Conservation (phyloP, 805 yeast species). For the Metschnikowia lochheadii region DNA sequence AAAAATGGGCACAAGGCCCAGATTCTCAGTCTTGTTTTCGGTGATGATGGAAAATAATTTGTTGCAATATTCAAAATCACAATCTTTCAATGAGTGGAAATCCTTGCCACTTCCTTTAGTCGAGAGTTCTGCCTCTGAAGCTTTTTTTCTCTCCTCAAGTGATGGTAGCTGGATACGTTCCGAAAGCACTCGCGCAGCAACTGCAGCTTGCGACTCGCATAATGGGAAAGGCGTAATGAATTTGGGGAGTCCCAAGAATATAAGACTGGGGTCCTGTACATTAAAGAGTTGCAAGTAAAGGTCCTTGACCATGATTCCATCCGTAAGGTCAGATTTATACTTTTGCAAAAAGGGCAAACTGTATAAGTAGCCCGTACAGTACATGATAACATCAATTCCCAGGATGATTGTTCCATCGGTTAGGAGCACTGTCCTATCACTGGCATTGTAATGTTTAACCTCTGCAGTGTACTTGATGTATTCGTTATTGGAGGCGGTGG, state of each 20-base stretch:
- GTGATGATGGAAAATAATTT: conserved; percentile 16
- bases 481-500: conserved; percentile 7
- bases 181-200: conserved; percentile 17
- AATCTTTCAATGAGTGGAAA: conserved; percentile 19
- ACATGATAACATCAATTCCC: conserved; percentile 14
- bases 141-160: conserved; percentile 4
- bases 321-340: conserved; percentile 10
- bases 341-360: conserved; percentile 15
- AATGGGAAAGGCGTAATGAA: conserved; percentile 17
- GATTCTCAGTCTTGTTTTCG: conserved; percentile 9
- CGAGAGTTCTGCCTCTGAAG: conserved; percentile 10
- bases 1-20: conserved; percentile 18
- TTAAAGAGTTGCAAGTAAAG: conserved; percentile 16
- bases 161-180: conserved; percentile 14
- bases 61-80: conserved; percentile 20
- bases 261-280: conserved; percentile 16
- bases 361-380: conserved; percentile 20
- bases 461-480: conserved; percentile 9
- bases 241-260: conserved; percentile 15
- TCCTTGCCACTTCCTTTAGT: conserved; percentile 12
- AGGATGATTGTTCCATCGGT: conserved; percentile 8
- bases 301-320: conserved; percentile 12
- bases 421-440: conserved; percentile 7
- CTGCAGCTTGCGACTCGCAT: conserved; percentile 17
- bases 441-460: conserved; percentile 10